phyloP scores from a whole-genome alignment of 352 stramenopile genomes.

The Phytopythium oedochilum region DNA sequence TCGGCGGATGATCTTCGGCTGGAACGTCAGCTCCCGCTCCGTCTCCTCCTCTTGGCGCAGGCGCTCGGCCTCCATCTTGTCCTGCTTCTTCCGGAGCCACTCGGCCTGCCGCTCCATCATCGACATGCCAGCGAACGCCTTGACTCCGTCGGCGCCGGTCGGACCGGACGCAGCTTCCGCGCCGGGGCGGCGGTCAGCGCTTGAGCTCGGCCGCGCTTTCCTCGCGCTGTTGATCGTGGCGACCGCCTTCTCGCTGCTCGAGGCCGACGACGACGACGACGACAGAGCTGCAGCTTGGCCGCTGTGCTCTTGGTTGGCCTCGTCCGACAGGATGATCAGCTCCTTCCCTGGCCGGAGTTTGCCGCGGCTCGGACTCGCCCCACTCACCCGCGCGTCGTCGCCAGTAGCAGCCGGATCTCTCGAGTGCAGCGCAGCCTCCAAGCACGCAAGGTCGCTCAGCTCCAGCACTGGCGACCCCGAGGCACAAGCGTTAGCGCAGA shows the following conservation, averaged over 20 bases:
- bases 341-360: slow-evolving; percentile 77
- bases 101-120: slow-evolving; percentile 80
- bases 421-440: slow-evolving; percentile 1
- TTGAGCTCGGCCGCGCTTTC: slow-evolving; percentile 1
- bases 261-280: neutral
- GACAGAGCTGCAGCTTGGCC: neutral
- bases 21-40: slow-evolving; percentile 79
- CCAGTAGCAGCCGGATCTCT: neutral
- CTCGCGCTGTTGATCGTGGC: neutral
- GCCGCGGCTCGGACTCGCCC: slow-evolving; percentile 56
- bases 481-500: neutral
- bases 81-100: slow-evolving; percentile 75
- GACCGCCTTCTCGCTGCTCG: slow-evolving; percentile 1
- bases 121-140: slow-evolving; percentile 59
- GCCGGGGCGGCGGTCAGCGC: slow-evolving; percentile 7
- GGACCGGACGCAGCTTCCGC: slow-evolving; percentile 3
- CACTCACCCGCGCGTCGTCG: slow-evolving; percentile 6
- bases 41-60: slow-evolving; percentile 63
- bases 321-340: slow-evolving; percentile 63
- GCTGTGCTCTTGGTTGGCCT: slow-evolving; percentile 19
- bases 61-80: slow-evolving; percentile 65
- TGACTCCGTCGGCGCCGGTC: slow-evolving; percentile 7
- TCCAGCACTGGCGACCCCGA: slow-evolving; percentile 58
- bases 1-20: slow-evolving; percentile 73
- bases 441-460: slow-evolving; percentile 54